Base-by-base conservation (phyloP, 2,329 filamentous ascomycete species). In the Diaporthe sp. region DNA sequence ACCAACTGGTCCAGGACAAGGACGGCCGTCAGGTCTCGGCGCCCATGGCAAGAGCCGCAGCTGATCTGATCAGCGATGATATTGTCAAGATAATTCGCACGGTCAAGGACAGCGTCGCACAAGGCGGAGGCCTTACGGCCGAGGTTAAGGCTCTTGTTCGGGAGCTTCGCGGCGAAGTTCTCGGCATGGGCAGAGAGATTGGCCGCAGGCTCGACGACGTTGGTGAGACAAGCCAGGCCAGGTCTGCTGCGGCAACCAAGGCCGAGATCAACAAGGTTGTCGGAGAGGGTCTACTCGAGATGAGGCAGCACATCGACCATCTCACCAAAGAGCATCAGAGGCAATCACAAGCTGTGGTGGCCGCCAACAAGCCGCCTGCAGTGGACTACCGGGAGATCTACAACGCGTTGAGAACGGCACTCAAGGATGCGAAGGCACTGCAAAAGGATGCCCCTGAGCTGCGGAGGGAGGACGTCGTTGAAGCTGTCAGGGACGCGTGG, bases 171-270 rank as follows among this genome's bases (percentile, higher is more conserved):
- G 96, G 95, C 3, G 96, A 98, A 81, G 95, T 98, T 12, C 88
- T 98, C 6, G 96, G 95, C 4, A 98, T 98, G 96, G 96, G 96
- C 5, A 90, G 96, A 73, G 95, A 98, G 78, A 91, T 98, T 64
- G 95, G 94, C 54, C 93, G 95, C 73, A 93, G 95, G 78, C 89
- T 98, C n/a, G 94, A 97, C 76, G 91, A 95, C 76, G 89, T 91
- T 13, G 87, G 85, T 38, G 82, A 80, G 60, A 85, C 88, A 68
- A 80, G 83, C 19, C 82, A 85, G 35, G 86, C 85, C 50, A 86
- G 87, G 52, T 82, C 85, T 1, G 89, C 89, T 72, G 85, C 87
- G 1, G 87, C 88, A 4, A 89, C 89, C 72, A 91, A 91, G 74
- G 91, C 93, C 35, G 94, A 97, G 77, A 89, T 98, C 64, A 90